These are phyloP conservation scores for Hymenochaete sp. DNA, from an alignment of 1,284 basidiomycete species.

Conservation along the genomic window DNA sequence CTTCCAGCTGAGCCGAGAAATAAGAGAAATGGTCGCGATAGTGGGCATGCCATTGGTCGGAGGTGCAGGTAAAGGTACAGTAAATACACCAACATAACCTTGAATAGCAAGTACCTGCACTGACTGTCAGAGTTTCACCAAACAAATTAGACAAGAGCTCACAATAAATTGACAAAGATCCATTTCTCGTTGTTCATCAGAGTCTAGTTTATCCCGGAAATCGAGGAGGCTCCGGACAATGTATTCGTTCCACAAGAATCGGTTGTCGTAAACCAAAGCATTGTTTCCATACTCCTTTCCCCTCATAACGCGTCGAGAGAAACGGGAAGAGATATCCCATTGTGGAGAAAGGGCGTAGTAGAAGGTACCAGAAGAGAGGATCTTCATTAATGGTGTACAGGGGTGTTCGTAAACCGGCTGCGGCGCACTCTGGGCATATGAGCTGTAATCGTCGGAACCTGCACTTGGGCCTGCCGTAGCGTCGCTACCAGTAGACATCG, in stretches of 20 bases:
- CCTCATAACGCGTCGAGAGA: constrained; percentile 58
- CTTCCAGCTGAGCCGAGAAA: constrained; percentile 88
- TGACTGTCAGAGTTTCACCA: constrained; percentile 23
- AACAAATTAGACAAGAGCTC: constrained; percentile 28
- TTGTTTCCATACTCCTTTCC: constrained; percentile 43
- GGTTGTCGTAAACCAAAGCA: constrained; percentile 62
- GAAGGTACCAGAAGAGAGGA: constrained; percentile 86
- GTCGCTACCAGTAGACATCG: constrained; percentile 33
- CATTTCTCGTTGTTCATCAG: constrained; percentile 57
- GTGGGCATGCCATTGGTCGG: constrained; percentile 60
- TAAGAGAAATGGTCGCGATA: constrained; percentile 66
- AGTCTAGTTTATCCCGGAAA: constrained; percentile 69
- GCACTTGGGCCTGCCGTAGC: constrained; percentile 23
- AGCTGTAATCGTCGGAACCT: constrained; percentile 33
- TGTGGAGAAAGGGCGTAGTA: constrained; percentile 79
- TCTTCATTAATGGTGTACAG: constrained; percentile 83
- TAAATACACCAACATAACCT: constrained; percentile 77
- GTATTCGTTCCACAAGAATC: constrained; percentile 85
- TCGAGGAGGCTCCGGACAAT: constrained; percentile 73
- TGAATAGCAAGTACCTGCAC: constrained; percentile 84
- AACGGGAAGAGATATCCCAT: constrained; percentile 85
- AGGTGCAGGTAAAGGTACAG: constrained; percentile 62
- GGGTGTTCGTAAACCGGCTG: constrained; percentile 72
- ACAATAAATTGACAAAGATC: constrained; percentile 79
- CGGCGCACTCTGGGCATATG: constrained; percentile 35